Evolutionary conservation across 2,329 filamentous ascomycete genomes (phyloP), one percentile per base, ranked within the genome.

Genomic region (Clathrospora elynae): DNA sequence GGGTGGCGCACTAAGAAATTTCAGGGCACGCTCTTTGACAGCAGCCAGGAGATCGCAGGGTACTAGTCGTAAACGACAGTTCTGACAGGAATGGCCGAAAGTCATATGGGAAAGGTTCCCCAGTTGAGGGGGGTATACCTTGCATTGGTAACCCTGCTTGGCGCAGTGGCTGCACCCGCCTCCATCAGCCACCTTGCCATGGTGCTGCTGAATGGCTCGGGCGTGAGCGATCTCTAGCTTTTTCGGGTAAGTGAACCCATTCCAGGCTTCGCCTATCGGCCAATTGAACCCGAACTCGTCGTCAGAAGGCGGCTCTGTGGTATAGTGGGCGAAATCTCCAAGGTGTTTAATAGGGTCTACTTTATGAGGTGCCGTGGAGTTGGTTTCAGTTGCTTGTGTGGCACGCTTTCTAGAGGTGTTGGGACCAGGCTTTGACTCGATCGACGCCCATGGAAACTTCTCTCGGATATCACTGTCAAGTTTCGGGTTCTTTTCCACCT

Each of bases 171-270:
- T 37, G n/a, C 46, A 42, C 19, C 30, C 26, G 22, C 11, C 18
- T n/a, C 25, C 33, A 24, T 40, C 23, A 10, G 32, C 26, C 12
- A 16, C 24, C 17, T 35, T 35, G 14, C 50, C 42, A 26, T 42
- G 43, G 10, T 14, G 22, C 10, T 26, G 6, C 18, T 50, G 50
- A 9, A 53, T 53, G 6, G 37, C 35, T 30, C 42, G 35, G 22
- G 46, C 50, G 22, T 50, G 46, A 10, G 50, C 50, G 26, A 53
- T 30, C 12, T 39, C 28, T 5, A 47, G 9, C 11, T 45, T 50
- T 9, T 19, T 7, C 10, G 19, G 3, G 18, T 34, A 25, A 5
- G 42, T 11, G 12, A 49, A 26, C 5, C 5, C 9, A 12, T 40
- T 18, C 45, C 48, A 49, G 7, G 2, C 12, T 10, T 39, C 31